phyloP scores from a whole-genome alignment of 805 yeast species.

The Schwanniomyces sp. region DNA sequence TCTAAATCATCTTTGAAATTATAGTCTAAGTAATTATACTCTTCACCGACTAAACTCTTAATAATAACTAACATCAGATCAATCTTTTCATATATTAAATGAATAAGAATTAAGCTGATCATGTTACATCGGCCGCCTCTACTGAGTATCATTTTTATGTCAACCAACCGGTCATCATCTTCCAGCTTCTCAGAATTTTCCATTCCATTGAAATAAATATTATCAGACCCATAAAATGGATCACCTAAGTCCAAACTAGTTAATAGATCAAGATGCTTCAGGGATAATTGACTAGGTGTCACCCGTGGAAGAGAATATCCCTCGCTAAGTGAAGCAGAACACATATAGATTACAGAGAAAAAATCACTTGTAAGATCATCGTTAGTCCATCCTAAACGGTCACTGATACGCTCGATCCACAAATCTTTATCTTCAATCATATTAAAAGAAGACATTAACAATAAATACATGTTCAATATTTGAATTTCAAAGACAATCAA shows the following conservation, averaged over 20 bases:
- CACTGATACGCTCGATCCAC: conserved; percentile 26
- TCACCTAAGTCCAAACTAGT: conserved; percentile 1
- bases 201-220: neutral
- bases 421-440: conserved; percentile 21
- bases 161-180: conserved; percentile 4
- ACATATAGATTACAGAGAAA: conserved; percentile 29
- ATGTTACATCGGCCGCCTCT: conserved; percentile 29
- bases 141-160: conserved; percentile 24
- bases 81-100: conserved; percentile 26
- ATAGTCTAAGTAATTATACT: conserved; percentile 20
- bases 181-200: neutral
- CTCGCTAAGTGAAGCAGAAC: conserved; percentile 24
- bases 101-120: conserved; percentile 26
- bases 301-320: conserved; percentile 29
- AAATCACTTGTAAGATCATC: conserved; percentile 25
- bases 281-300: conserved; percentile 27
- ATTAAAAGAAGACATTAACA: conserved; percentile 21
- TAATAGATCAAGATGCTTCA: conserved; percentile 27
- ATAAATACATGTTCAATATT: conserved; percentile 23
- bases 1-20: conserved; percentile 2
- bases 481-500: conserved; percentile 23
- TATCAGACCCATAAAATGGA: conserved; percentile 4
- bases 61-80: conserved; percentile 29
- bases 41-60: conserved; percentile 35
- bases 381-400: conserved; percentile 31